Evolutionary conservation across 2,329 filamentous ascomycete species (phyloP).

Genomic region (Diplodia mutila): DNA sequence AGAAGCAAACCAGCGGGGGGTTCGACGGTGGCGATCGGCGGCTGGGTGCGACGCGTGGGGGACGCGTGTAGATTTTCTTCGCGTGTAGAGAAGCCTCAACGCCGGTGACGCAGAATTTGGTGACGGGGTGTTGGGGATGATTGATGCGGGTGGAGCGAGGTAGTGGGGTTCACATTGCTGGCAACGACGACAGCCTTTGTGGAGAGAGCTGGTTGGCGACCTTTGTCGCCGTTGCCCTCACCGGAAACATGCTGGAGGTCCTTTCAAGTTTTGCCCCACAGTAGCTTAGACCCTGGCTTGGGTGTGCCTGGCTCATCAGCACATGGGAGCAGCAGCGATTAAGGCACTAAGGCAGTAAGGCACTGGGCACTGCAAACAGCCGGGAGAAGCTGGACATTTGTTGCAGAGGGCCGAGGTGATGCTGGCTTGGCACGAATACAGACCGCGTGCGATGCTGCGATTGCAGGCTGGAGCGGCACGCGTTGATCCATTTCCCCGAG

Average conservation of each 20-base stretch:
- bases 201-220: background rate
- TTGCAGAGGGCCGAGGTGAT: slow-evolving; percentile 9
- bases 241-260: slow-evolving; percentile 1
- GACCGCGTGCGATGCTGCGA: slow-evolving; percentile 3
- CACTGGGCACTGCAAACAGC: background rate
- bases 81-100: background rate
- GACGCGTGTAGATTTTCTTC: background rate
- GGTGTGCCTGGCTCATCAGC: background rate
- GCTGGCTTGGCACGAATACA: slow-evolving; percentile 21
- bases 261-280: background rate
- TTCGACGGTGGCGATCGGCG: background rate
- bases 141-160: background rate
- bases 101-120: background rate
- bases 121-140: background rate
- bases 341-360: background rate
- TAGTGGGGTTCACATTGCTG: slow-evolving; percentile 2
- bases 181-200: slow-evolving; percentile 2
- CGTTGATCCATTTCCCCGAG: slow-evolving; percentile 19
- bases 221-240: slow-evolving; percentile 5
- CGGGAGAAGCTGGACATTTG: background rate
- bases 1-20: background rate
- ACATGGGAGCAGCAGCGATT: background rate
- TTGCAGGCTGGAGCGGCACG: background rate
- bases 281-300: slow-evolving; percentile 16
- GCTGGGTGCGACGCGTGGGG: background rate